Percentiles rank a stretch among this genome's conserved stretches.
These are phyloP conservation scores for Hemerocallis citrina DNA, from an alignment of 106 monocot genomes.

Conservation along the genomic window DNA sequence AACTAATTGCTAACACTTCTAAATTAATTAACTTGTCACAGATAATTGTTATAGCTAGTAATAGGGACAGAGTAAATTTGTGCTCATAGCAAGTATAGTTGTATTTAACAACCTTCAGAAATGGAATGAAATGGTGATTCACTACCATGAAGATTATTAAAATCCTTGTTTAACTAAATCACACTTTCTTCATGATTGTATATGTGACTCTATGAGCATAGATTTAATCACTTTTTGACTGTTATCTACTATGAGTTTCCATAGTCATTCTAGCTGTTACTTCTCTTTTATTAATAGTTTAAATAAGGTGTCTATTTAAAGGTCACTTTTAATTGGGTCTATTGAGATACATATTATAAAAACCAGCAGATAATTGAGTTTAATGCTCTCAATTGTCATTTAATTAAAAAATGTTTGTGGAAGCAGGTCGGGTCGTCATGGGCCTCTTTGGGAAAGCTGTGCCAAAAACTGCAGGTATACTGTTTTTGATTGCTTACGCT, in stretches of 20 bases:
- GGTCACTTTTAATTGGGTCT: not conserved
- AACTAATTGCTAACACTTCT: not conserved
- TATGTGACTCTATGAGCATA: not conserved
- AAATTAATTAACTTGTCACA: not conserved
- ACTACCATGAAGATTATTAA: not conserved
- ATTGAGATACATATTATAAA: not conserved
- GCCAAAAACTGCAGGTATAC: slow-evolving; percentile 88
- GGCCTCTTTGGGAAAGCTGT: slow-evolving; percentile 91
- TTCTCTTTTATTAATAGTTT: not conserved
- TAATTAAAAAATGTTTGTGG: not conserved
- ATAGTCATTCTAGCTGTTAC: not conserved
- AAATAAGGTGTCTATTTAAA: not conserved
- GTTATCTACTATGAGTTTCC: not conserved
- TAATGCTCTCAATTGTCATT: not conserved
- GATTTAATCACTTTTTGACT: not conserved
- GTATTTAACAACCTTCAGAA: not conserved
- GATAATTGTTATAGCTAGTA: not conserved
- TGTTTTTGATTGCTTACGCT: not conserved
- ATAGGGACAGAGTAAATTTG: not conserved
- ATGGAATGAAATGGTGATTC: not conserved
- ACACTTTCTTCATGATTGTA: not conserved
- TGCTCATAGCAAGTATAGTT: not conserved
- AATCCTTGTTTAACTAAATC: not conserved
- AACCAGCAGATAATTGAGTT: not conserved
- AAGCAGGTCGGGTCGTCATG: slow-evolving; percentile 75